Percentiles rank a stretch among this genome's conserved stretches.
phyloP scores from a whole-genome alignment of 768 basidiomycete species.

The Boletellus ananiceps region DNA sequence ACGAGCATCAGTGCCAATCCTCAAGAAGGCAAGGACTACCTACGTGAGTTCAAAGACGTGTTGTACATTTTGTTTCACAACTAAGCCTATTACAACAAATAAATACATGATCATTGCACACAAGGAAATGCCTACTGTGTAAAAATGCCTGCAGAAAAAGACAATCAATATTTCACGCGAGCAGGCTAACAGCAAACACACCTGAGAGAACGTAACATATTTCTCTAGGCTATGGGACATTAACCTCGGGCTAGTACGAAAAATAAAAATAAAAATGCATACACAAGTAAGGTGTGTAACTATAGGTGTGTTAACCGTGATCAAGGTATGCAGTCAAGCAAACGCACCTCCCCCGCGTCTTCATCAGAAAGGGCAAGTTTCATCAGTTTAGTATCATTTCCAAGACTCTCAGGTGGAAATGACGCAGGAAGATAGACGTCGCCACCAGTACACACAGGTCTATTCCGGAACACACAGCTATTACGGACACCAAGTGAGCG shows the following conservation, averaged over 20 bases:
- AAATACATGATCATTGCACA: not conserved
- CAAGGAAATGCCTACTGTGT: conserved; percentile 10
- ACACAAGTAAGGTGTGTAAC: conserved; percentile 60
- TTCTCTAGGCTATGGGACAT: conserved; percentile 38
- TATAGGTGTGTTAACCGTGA: conserved; percentile 17
- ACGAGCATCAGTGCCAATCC: conserved; percentile 12
- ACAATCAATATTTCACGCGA: conserved; percentile 35
- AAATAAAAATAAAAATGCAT: conserved; percentile 15
- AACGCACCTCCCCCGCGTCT: conserved; percentile 44
- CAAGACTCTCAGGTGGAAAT: conserved; percentile 42
- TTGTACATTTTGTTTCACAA: conserved; percentile 24
- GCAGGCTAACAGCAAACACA: conserved; percentile 6
- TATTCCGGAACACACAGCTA: conserved; percentile 46
- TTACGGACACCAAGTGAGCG: not conserved
- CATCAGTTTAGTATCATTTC: conserved; percentile 11
- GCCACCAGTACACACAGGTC: conserved; percentile 32
- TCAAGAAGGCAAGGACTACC: not conserved
- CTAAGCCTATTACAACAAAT: conserved; percentile 15
- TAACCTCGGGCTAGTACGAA: conserved; percentile 22
- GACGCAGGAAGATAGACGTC: conserved; percentile 47
- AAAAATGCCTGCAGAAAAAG: conserved; percentile 16
- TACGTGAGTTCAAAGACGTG: conserved; percentile 26
- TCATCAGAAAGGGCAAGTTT: conserved; percentile 38
- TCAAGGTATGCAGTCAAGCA: not conserved
- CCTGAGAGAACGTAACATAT: conserved; percentile 31